phyloP scores from a whole-genome alignment of 805 yeast genomes.

The Candida ficus region DNA sequence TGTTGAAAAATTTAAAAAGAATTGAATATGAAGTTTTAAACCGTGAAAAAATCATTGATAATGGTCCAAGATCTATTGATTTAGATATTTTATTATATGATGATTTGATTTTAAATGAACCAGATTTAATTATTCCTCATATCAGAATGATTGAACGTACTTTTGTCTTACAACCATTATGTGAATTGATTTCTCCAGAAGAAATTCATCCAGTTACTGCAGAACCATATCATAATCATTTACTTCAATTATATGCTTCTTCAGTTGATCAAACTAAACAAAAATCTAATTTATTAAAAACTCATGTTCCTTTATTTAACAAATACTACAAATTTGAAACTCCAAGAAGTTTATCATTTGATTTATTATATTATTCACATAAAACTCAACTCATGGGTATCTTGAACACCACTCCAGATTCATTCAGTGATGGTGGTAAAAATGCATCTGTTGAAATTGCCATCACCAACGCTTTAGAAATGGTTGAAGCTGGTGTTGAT shows the following conservation, averaged over 20 bases:
- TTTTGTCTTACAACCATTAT: slow-evolving; percentile 84
- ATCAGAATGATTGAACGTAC: slow-evolving; percentile 82
- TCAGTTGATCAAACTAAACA: slow-evolving; percentile 33
- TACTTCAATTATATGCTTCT: slow-evolving; percentile 46
- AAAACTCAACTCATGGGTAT: slow-evolving; percentile 82
- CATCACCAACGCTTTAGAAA: slow-evolving; percentile 38
- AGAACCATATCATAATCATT: slow-evolving; percentile 68
- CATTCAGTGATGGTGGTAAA: slow-evolving; percentile 87
- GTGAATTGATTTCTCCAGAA: slow-evolving; percentile 70
- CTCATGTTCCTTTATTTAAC: slow-evolving; percentile 41
- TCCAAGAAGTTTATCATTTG: slow-evolving; percentile 35
- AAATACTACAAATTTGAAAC: slow-evolving; percentile 16
- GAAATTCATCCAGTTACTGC: slow-evolving; percentile 80
- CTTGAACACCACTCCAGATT: slow-evolving; percentile 87
- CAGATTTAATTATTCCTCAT: slow-evolving; percentile 75
- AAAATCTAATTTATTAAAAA: slow-evolving; percentile 45
- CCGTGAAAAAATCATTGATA: slow-evolving; percentile 73
- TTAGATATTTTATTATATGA: slow-evolving; percentile 74
- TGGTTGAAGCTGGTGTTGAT: slow-evolving; percentile 58
- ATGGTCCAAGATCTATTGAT: slow-evolving; percentile 92
- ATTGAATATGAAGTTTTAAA: slow-evolving; percentile 71
- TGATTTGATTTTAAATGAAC: slow-evolving; percentile 46
- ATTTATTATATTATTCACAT: slow-evolving; percentile 36
- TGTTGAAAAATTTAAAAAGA: slow-evolving; percentile 57
- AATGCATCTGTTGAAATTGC: slow-evolving; percentile 35